Base-by-base conservation (phyloP, 371 early-diverging fungal genomes). In the Choanephora cucurbitarum region DNA sequence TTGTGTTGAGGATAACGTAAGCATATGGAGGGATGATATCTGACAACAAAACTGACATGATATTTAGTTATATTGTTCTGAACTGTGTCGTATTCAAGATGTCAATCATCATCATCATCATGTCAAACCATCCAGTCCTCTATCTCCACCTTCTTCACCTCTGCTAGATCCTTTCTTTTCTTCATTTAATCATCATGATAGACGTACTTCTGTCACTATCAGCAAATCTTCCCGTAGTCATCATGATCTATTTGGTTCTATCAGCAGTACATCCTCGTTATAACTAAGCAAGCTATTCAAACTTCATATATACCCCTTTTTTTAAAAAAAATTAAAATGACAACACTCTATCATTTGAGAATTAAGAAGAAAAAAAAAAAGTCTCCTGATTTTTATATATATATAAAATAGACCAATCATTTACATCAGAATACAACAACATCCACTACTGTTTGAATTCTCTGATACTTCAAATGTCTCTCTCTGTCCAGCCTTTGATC, bases 1-100 rank as follows among this genome's bases (percentile, higher is more conserved):
- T n/a, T 69, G 63, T 47, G 41, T 49, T 40, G 70, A 69, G 46
- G 58, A 62, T 14, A 60, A 60, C 40, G 66, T 69, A 64, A 56
- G 67, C 51, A n/a, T n/a, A n/a, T n/a, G n/a, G n/a, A n/a, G n/a
- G n/a, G n/a, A n/a, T n/a, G n/a, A n/a, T n/a, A n/a, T n/a, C n/a
- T n/a, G n/a, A n/a, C n/a, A n/a, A n/a, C n/a, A n/a, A n/a, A n/a
- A n/a, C n/a, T n/a, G n/a, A n/a, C n/a, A n/a, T n/a, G n/a, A 18
- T 1, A 13, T 15, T 9, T 41, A 66, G 66, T 37, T 66, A 31
- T 67, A 67, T 22, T 67, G 67, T n/a, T 67, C 67, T 47, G 67
- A 67, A 41, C 17, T 49, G 21, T 67, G 67, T 45, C 67, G 67
- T 32, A 14, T 42, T 33, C 55, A 67, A 52, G 67, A 66, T 42